Conservation (phyloP, 768 basidiomycete species). For the Trametes sanguinea region DNA sequence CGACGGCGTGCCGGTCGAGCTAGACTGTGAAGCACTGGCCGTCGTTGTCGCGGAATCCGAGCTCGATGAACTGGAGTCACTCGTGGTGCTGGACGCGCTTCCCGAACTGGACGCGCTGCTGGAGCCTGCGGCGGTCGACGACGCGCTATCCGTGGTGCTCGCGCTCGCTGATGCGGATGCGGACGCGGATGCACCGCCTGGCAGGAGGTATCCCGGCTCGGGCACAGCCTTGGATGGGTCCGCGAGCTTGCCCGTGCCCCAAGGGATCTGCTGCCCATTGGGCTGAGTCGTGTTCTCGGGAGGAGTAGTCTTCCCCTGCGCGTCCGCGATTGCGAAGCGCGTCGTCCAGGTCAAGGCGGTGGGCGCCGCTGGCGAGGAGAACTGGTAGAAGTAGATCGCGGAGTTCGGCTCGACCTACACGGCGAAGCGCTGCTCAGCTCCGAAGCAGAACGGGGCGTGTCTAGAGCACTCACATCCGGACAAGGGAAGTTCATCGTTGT, state of each 20-base stretch:
- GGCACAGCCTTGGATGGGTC: slow-evolving; percentile 41
- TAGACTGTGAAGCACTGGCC: neutral
- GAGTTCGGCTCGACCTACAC: slow-evolving; percentile 65
- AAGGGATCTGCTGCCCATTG: slow-evolving; percentile 48
- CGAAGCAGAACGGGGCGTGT: neutral
- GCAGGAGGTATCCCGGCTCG: slow-evolving; percentile 20
- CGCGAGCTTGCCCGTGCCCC: slow-evolving; percentile 63
- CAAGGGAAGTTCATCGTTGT: slow-evolving; percentile 59
- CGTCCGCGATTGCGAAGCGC: slow-evolving; percentile 53
- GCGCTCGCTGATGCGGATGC: neutral
- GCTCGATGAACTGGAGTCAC: too few relatives aligned
- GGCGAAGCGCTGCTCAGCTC: neutral
- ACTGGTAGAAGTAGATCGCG: slow-evolving; percentile 84
- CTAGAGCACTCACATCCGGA: slow-evolving; percentile 52
- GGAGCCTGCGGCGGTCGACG: neutral
- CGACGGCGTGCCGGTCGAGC: neutral
- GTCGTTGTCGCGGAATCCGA: neutral
- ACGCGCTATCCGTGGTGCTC: neutral
- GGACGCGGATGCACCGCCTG: slow-evolving; percentile 4
- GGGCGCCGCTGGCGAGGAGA: slow-evolving; percentile 44
- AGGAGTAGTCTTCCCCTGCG: slow-evolving; percentile 45
- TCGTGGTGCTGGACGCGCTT: too few relatives aligned
- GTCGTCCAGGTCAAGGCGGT: slow-evolving; percentile 10
- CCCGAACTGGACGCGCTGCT: neutral
- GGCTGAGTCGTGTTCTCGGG: slow-evolving; percentile 59